Base-by-base conservation (phyloP, 2,329 filamentous ascomycete species). In the Sporothrix brasiliensis region DNA sequence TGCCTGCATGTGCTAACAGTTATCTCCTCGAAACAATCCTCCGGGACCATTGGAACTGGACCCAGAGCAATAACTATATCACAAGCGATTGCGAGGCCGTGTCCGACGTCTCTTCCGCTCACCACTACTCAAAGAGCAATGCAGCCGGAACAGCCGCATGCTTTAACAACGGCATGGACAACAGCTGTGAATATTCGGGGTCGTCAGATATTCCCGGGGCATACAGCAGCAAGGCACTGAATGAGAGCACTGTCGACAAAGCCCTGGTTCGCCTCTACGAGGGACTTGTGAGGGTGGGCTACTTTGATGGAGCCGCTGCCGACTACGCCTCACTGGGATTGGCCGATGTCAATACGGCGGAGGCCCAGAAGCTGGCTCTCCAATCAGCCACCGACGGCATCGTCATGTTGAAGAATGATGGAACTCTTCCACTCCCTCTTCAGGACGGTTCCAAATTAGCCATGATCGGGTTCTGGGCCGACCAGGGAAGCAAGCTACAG, bases 11-110 rank as follows among this genome's bases (percentile, higher is more conserved):
- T 74, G 87, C 88, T 0, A 86, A 87, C 73, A 80, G 82, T 0
- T 92, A 88, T 73, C 82, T 92, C 0, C 81, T 91, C 41, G 82
- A 88, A 72, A 85, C 85, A 0, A 80, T 92, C 14, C 81, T 92
- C 2, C 84, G 90, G 2, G 85, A 90, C 61, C 86, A 88, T 74
- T 92, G 89, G 86, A 83, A 82, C 53, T 92, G 88, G 83, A 86
- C 83, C 0, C 82, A 84, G 2, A 83, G 86, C 53, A 67, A 86
- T 68, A 71, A 90, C 72, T 91, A 86, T 76, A 83, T 72, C 16
- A 34, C 30, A 1, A 54, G 41, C 27, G 70, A 72, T 67, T 72
- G 70, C 53, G 60, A 72, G 39, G 70, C 70, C 19, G 65, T 74
- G 9, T 72, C 70, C 53, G 74, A 75, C 54, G 74, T 73, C 3